Evolutionary conservation across 805 yeast genomes (phyloP).

Genomic region (Ogataea sp.): DNA sequence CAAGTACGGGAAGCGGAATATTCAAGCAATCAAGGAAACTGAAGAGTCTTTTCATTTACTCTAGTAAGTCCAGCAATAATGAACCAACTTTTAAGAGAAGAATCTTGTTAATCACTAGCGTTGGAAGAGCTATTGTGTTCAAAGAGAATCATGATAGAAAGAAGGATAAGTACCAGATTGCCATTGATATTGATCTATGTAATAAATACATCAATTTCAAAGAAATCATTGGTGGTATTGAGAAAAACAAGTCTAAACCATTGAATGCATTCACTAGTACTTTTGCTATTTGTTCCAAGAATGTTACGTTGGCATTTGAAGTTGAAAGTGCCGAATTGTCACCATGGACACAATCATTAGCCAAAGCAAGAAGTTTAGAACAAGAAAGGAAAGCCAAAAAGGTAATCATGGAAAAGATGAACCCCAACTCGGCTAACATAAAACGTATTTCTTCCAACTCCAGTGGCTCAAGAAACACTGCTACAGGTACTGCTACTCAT

Average conservation of each 20-base stretch:
- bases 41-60: slow-evolving; percentile 20
- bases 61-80: slow-evolving; percentile 2
- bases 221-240: slow-evolving; percentile 38
- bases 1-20: too few relatives aligned
- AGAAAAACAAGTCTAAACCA: slow-evolving; percentile 24
- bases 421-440: not conserved
- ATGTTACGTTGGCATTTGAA: slow-evolving; percentile 48
- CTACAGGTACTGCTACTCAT: too few relatives aligned
- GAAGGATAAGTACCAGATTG: slow-evolving; percentile 35
- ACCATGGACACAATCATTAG: slow-evolving; percentile 51
- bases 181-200: slow-evolving; percentile 46
- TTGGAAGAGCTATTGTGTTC: slow-evolving; percentile 56
- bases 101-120: slow-evolving; percentile 49
- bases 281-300: slow-evolving; percentile 52
- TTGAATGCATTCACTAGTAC: slow-evolving; percentile 31
- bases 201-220: slow-evolving; percentile 47
- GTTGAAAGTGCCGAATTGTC: slow-evolving; percentile 42
- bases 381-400: slow-evolving; percentile 32
- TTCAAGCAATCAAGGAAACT: slow-evolving; percentile 8
- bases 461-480: too few relatives aligned
- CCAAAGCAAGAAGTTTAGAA: slow-evolving; percentile 38
- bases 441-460: too few relatives aligned
- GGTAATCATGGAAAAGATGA: slow-evolving; percentile 6
- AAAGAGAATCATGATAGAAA: slow-evolving; percentile 28
- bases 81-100: slow-evolving; percentile 32